Base-by-base conservation (phyloP, 2,329 filamentous ascomycete genomes). In the Achaetomium macrosporum region DNA sequence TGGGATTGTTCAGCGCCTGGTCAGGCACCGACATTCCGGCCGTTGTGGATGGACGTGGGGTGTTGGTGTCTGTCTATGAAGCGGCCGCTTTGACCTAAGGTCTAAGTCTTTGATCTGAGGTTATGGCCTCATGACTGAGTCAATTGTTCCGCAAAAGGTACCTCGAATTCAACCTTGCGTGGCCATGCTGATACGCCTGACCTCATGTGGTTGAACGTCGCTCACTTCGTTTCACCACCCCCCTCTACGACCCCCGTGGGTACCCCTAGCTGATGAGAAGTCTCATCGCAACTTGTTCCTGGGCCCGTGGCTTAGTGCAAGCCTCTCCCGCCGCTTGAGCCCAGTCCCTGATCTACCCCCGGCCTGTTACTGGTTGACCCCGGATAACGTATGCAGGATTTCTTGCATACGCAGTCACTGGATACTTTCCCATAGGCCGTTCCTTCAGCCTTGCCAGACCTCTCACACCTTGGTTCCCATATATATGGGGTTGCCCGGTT, bases 261-360 rank as follows among this genome's bases (percentile, higher is more conserved):
- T 37, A 16, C 33, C 39, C 17, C 6, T 46, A 33, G 25, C 17
- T 39, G 8, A 47, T 49, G 44, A 54, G 48, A 39, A 41, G 45
- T 51, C 31, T 44, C 46, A 15, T 36, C 30, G 19, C 12, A 47
- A 36, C 35, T 20, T 25, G 47, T 55, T 42, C 50, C 53, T 53
- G 50, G 44, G 35, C 33, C 37, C 39, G 35, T 46, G 40, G n/a
- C 47, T 52, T 50, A 37, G 46, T 45, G 19, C 51, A 56, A 46
- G 51, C 53, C 51, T 45, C 43, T 44, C 42, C 55, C 52, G 54
- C 43, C 41, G 41, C 44, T 51, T 47, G 25, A 50, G 30, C 7
- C 33, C 16, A 43, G 31, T 29, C 36, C 36, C 43, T 20, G 42
- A 12, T 49, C 51, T 40, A 35, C 40, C 30, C 50, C 52, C 54